These are phyloP conservation scores for Acanthamoeba royreba DNA, from an alignment of 208 protist genomes.

Conservation along the genomic window DNA sequence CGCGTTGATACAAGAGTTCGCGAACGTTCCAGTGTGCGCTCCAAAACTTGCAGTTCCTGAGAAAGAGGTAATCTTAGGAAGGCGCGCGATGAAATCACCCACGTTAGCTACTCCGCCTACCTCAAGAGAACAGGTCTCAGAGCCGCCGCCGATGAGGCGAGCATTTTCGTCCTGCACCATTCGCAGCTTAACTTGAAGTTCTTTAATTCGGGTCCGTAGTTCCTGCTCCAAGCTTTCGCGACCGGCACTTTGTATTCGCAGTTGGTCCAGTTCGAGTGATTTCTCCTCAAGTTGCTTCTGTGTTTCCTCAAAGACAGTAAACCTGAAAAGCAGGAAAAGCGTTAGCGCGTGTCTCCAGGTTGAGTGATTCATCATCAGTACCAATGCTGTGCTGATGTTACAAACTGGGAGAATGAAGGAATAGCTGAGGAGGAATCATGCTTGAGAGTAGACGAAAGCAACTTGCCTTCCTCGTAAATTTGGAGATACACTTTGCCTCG, in stretches of 20 bases:
- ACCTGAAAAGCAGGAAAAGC: background rate
- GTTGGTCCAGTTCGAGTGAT: background rate
- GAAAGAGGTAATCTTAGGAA: background rate
- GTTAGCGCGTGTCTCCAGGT: background rate
- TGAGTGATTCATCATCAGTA: background rate
- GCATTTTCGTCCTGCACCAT: conserved; percentile 11
- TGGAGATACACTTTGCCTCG: background rate
- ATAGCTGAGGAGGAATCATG: background rate
- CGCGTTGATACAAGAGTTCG: background rate
- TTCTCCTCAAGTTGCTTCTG: background rate
- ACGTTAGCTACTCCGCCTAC: background rate
- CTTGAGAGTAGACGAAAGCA: background rate
- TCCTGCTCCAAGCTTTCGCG: background rate
- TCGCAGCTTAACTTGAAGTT: background rate
- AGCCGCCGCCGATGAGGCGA: background rate
- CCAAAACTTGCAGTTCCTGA: background rate
- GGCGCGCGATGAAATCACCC: background rate
- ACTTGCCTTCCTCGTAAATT: background rate
- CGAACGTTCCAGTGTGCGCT: background rate
- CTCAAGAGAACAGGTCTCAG: background rate
- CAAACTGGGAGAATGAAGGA: background rate
- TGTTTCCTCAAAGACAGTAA: background rate
- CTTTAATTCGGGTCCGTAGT: background rate
- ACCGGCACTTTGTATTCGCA: background rate
- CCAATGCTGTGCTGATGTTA: background rate